Evolutionary conservation across 176 grass and related monocot species (phyloP).

Genomic region (Thalia dealbata): DNA sequence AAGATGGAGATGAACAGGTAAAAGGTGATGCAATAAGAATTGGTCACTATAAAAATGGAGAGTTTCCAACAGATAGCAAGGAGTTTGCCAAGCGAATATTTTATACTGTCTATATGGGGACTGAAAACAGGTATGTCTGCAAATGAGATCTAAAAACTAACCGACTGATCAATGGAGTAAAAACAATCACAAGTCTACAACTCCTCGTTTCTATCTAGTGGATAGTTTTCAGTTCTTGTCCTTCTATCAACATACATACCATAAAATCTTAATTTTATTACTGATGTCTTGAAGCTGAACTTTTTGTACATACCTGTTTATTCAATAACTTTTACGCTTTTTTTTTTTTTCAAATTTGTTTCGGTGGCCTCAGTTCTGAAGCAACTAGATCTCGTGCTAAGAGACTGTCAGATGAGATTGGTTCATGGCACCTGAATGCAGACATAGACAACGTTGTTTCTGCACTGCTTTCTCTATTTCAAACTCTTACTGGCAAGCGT

Average conservation of each 20-base stretch:
- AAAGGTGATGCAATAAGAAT: slow-evolving; percentile 72
- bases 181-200: not conserved
- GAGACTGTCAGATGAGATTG: slow-evolving; percentile 70
- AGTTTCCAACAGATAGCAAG: slow-evolving; percentile 59
- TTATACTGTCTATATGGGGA: slow-evolving; percentile 96
- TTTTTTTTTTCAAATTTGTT: not conserved
- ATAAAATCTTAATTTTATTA: not conserved
- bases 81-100: slow-evolving; percentile 74
- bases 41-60: slow-evolving; percentile 82
- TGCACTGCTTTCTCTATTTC: slow-evolving; percentile 77
- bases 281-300: not conserved
- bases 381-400: slow-evolving; percentile 83
- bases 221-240: not conserved
- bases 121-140: slow-evolving; percentile 68
- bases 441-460: slow-evolving; percentile 77
- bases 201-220: not conserved
- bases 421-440: slow-evolving; percentile 76
- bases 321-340: not conserved
- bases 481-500: slow-evolving; percentile 61
- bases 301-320: not conserved
- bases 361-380: slow-evolving; percentile 52
- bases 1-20: slow-evolving; percentile 92
- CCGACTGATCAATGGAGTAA: not conserved
- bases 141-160: not conserved
- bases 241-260: not conserved